Conservation (phyloP, 495 filamentous ascomycete species). For the Penicillium pulvis region DNA sequence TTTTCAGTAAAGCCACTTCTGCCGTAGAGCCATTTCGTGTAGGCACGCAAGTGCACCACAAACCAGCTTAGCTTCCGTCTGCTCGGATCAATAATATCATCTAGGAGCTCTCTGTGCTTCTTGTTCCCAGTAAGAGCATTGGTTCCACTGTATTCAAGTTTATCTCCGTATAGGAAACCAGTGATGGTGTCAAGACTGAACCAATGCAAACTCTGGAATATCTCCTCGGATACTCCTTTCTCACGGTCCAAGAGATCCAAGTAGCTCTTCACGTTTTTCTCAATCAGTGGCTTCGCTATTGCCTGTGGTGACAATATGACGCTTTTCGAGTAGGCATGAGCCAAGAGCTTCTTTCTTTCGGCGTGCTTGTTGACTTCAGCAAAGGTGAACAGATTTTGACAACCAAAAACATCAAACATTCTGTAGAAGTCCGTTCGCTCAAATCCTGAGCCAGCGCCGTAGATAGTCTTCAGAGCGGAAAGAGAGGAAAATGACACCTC, state of each 20-base stretch:
- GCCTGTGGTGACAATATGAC: constrained; percentile 26
- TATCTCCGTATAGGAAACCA: constrained; percentile 23
- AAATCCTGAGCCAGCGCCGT: constrained; percentile 44
- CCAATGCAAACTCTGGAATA: constrained; percentile 41
- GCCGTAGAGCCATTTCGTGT: constrained; percentile 11
- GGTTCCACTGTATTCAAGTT: not conserved
- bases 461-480: constrained; percentile 34
- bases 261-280: constrained; percentile 32
- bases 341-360: constrained; percentile 43
- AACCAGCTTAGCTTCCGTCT: constrained; percentile 4
- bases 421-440: constrained; percentile 41
- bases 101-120: not conserved
- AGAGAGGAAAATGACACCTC: constrained; percentile 39
- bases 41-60: constrained; percentile 5
- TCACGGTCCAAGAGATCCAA: constrained; percentile 31
- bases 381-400: constrained; percentile 41
- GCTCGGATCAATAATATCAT: constrained; percentile 5
- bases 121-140: not conserved
- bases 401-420: constrained; percentile 46
- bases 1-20: not conserved
- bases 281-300: constrained; percentile 19
- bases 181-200: constrained; percentile 47
- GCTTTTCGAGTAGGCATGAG: constrained; percentile 41
- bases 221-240: constrained; percentile 22
- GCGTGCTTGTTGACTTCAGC: constrained; percentile 28